Evolutionary conservation across 2,329 filamentous ascomycete species (phyloP).

Genomic region (Aspergillus novofumigatus): DNA sequence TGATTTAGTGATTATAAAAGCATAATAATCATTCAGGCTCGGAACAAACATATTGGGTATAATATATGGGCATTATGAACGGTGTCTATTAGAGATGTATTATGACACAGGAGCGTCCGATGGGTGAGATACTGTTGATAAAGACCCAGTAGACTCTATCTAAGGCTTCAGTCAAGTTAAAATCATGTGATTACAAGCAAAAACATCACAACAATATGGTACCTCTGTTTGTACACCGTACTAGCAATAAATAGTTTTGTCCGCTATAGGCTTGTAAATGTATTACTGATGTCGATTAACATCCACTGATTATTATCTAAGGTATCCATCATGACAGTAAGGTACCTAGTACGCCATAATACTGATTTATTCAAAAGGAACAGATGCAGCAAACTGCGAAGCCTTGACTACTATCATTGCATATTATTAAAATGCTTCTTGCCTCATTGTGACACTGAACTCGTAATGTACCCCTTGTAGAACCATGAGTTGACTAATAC

Average conservation of each 20-base stretch:
- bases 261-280: too few species aligned
- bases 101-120: neutral
- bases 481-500: too few species aligned
- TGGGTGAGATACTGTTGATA: neutral
- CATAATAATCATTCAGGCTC: conserved; percentile 13
- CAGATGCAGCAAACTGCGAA: neutral
- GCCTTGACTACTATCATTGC: neutral
- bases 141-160: neutral
- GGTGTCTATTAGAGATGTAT: neutral
- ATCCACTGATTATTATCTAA: too few species aligned
- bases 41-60: conserved; percentile 8
- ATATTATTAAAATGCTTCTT: neutral
- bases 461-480: neutral
- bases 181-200: conserved; percentile 2
- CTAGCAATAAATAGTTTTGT: too few species aligned
- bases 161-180: neutral
- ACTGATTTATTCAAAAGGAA: too few species aligned
- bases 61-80: conserved; percentile 18
- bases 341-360: neutral
- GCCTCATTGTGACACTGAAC: neutral
- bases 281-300: too few species aligned
- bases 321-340: too few species aligned
- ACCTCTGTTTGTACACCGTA: too few species aligned
- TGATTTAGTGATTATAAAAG: neutral
- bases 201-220: neutral